A percentile compares a stretch with the other conserved stretches of the same genome.
These are phyloP conservation scores for Chytriomyces hyalinus DNA, from an alignment of 192 early-diverging fungal species.

Conservation along the genomic window DNA sequence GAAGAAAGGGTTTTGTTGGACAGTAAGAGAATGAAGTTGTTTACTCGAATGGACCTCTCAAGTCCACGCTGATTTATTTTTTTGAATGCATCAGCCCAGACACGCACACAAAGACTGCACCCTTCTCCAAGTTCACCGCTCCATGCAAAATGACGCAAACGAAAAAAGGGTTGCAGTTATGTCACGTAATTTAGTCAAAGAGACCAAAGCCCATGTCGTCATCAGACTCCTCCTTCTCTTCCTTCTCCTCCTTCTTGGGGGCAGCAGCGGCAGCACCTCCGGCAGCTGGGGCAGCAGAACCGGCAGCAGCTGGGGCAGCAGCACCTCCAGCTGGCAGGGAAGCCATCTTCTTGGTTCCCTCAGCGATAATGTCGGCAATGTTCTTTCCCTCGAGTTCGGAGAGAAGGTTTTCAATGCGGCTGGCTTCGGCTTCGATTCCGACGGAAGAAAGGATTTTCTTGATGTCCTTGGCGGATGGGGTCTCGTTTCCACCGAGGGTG, in stretches of 20 bases:
- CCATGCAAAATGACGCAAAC: no score
- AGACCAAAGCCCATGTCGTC: slow-evolving; percentile 97
- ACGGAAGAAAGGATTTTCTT: slow-evolving; percentile 84
- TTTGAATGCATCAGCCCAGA: no score
- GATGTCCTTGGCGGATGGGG: slow-evolving; percentile 80
- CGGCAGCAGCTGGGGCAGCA: slow-evolving; percentile 65
- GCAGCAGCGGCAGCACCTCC: slow-evolving; percentile 68
- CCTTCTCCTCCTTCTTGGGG: slow-evolving; percentile 68
- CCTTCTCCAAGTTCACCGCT: no score
- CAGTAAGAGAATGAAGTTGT: no score
- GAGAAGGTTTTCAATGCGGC: slow-evolving; percentile 78
- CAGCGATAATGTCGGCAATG: slow-evolving; percentile 87
- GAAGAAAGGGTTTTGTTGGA: no score
- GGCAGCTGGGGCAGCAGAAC: slow-evolving; percentile 70
- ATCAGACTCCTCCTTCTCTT: slow-evolving; percentile 81
- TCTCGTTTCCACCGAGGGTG: slow-evolving; percentile 81
- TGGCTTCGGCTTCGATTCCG: slow-evolving; percentile 89
- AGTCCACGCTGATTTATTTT: no score
- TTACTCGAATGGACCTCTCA: no score
- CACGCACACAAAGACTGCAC: no score
- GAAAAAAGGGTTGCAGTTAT: no score
- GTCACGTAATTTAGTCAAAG: slow-evolving; percentile 79
- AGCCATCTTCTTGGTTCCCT: slow-evolving; percentile 89
- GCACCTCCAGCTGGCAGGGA: slow-evolving; percentile 93
- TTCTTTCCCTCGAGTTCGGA: slow-evolving; percentile 87